A percentile compares a stretch with the other conserved stretches of the same genome.
Conservation (phyloP, 1,284 basidiomycete genomes). For the Puccinia brachypodii region DNA sequence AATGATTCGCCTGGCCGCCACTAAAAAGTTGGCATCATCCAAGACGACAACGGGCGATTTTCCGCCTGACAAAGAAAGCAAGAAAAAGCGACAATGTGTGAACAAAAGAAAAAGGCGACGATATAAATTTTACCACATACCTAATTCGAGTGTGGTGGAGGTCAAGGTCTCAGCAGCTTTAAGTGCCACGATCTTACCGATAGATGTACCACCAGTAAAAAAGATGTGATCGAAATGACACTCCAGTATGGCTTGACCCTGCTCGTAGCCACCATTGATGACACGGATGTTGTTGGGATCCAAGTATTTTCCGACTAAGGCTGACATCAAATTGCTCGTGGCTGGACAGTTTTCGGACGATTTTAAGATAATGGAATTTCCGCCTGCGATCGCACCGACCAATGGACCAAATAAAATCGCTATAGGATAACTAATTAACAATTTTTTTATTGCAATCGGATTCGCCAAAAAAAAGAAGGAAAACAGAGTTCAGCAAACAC, state of each 20-base stretch:
- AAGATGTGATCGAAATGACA: slow-evolving; percentile 59
- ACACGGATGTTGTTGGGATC: slow-evolving; percentile 56
- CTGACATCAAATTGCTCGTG: slow-evolving; percentile 55
- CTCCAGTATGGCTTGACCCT: slow-evolving; percentile 57
- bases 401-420: slow-evolving; percentile 57
- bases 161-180: slow-evolving; percentile 59
- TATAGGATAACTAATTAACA: slow-evolving; percentile 31
- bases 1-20: slow-evolving; percentile 57
- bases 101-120: slow-evolving; percentile 31
- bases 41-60: slow-evolving; percentile 59
- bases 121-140: slow-evolving; percentile 55
- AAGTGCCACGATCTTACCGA: slow-evolving; percentile 58
- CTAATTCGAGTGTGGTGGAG: slow-evolving; percentile 57
- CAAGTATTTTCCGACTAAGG: slow-evolving; percentile 58
- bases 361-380: slow-evolving; percentile 57
- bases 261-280: slow-evolving; percentile 57
- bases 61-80: slow-evolving; percentile 52
- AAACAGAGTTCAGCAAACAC: background rate
- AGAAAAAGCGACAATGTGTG: background rate
- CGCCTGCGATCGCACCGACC: slow-evolving; percentile 59
- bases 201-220: slow-evolving; percentile 57
- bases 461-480: background rate
- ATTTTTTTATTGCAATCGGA: slow-evolving; percentile 42
- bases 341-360: slow-evolving; percentile 57
- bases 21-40: slow-evolving; percentile 57